Evolutionary conservation across 139 green algal genomes (phyloP).

Genomic region (Parachlorella kessleri): DNA sequence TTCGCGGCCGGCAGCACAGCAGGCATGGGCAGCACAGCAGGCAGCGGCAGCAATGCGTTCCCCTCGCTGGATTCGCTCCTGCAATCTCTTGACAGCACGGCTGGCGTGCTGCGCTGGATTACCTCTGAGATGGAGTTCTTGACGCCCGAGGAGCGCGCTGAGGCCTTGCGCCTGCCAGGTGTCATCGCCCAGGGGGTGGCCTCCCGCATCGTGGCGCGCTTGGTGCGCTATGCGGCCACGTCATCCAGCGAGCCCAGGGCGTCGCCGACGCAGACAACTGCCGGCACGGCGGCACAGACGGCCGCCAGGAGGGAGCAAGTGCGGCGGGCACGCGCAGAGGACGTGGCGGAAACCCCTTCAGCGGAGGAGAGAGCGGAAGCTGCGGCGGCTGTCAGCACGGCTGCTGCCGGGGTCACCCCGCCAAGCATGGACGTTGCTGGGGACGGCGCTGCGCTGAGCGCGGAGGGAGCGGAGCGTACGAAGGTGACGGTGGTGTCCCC

Average conservation of each 20-base stretch:
- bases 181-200: slow-evolving; percentile 22
- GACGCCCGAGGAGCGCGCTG: slow-evolving; percentile 10
- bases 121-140: slow-evolving; percentile 21
- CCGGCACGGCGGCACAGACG: neutral
- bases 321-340: neutral
- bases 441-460: too few species aligned
- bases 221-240: slow-evolving; percentile 16
- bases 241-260: neutral
- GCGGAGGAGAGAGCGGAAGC: neutral
- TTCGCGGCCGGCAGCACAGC: too few species aligned
- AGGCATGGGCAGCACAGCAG: too few species aligned
- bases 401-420: neutral
- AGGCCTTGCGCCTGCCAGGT: slow-evolving; percentile 37
- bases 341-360: neutral
- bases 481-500: too few species aligned
- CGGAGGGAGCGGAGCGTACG: too few species aligned
- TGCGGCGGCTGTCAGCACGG: too few species aligned
- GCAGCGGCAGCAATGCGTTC: too few species aligned
- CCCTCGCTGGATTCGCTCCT: too few species aligned
- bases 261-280: neutral
- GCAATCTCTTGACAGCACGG: neutral
- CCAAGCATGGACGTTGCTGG: too few species aligned
- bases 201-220: slow-evolving; percentile 14
- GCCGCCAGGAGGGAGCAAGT: neutral
- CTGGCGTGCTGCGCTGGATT: neutral